phyloP scores from a whole-genome alignment of 164 flowering plant genomes.

The Sedum album region DNA sequence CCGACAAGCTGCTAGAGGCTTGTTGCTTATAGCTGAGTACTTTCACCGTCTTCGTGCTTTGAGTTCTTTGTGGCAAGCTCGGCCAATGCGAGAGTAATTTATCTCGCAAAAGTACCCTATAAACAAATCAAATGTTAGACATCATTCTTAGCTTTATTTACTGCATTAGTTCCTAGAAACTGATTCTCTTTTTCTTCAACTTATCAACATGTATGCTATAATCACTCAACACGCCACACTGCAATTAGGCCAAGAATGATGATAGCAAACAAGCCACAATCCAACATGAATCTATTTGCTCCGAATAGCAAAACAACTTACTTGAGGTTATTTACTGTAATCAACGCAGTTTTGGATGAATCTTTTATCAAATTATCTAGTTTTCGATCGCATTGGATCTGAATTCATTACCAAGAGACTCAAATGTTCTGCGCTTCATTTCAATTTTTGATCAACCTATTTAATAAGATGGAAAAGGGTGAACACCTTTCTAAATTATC shows the following conservation, averaged over 20 bases:
- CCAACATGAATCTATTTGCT: too few relatives aligned
- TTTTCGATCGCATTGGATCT: too few relatives aligned
- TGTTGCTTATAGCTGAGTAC: constrained; percentile 68
- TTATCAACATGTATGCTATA: neutral
- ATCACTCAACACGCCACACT: neutral
- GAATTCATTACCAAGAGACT: too few relatives aligned
- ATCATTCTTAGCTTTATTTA: neutral
- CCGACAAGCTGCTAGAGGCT: constrained; percentile 71
- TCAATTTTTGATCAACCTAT: too few relatives aligned
- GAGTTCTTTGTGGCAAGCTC: constrained; percentile 75
- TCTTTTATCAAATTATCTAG: too few relatives aligned
- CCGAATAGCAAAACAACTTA: too few relatives aligned
- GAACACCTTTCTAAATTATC: too few relatives aligned
- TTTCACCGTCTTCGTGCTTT: constrained; percentile 82
- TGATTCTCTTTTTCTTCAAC: neutral
- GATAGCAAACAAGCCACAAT: too few relatives aligned
- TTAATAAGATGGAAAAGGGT: too few relatives aligned
- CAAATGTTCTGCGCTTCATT: too few relatives aligned
- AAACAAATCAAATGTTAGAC: neutral
- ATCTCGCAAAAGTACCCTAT: neutral
- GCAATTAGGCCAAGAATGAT: neutral
- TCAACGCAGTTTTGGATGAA: too few relatives aligned
- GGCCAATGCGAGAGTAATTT: constrained; percentile 50
- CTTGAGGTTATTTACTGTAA: too few relatives aligned
- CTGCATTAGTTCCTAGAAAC: neutral